Base-by-base conservation (phyloP, 768 basidiomycete genomes). In the Boletus eberwhitei region DNA sequence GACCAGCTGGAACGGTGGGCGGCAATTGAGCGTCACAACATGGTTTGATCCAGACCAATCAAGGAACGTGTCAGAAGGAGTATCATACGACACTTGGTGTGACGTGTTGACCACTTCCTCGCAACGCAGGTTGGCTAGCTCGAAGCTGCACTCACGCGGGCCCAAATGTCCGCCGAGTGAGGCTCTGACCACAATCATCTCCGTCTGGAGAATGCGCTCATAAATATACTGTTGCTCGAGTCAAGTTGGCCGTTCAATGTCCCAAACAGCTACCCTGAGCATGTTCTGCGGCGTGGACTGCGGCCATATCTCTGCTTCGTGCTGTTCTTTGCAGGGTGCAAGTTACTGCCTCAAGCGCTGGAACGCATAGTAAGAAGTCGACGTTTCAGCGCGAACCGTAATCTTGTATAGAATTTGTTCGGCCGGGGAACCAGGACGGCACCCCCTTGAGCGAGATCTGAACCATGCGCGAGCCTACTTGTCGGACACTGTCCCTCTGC, bases 141-240 rank as follows among this genome's bases (percentile, higher is more conserved):
- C 38, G 34, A 5, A 40, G 14, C 17, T 24, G 36, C 5, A 31
- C 19, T n/a, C 40, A 48, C 50, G 22, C 50, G 40, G 57, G 32
- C 11, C n/a, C 21, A 38, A 43, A 59, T 59, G 22, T 36, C 56
- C 56, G 49, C 44, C 35, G 14, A 24, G 26, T 11, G 38, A 45
- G 17, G 14, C 11, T 14, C 2, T 24, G 26, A 40, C 40, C 19
- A 7, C 31, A n/a, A 17, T 59, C 50, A 59, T 59, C 42, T 59
- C 58, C 58, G 58, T 21, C 29, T 32, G 12, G 17, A 43, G 19
- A 31, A 39, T 13, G 24, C 34, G 37, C 12, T 19, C 24, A 32
- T 19, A 13, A 8, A 31, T 19, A 32, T 16, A 34, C 17, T 26
- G 32, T 36, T 9, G 17, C 35, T 26, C 32, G 29, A 34, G 16